phyloP scores from a whole-genome alignment of 1,284 basidiomycete genomes.

The Chiua sp. region DNA sequence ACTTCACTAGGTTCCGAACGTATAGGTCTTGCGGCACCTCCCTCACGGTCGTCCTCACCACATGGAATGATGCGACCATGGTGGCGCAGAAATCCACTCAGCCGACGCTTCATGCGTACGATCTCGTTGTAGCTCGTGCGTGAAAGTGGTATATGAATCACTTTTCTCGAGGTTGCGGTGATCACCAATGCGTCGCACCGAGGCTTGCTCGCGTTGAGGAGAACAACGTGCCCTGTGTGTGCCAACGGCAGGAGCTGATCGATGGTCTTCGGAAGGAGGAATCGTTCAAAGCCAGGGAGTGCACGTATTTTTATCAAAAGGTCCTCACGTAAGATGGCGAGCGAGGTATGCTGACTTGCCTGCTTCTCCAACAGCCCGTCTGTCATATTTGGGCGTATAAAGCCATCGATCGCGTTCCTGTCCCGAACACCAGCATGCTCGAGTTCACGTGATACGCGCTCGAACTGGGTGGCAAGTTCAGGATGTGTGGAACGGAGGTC shows the following conservation, averaged over 20 bases:
- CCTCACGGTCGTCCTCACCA: background rate
- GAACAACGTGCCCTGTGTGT: background rate
- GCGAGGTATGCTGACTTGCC: background rate
- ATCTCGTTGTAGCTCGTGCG: background rate
- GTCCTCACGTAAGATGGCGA: background rate
- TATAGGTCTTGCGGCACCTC: background rate
- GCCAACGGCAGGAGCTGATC: background rate
- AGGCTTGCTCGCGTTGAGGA: conserved; percentile 9
- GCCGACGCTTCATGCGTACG: background rate
- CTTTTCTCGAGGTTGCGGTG: background rate
- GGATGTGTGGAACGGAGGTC: background rate
- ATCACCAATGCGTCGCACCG: conserved; percentile 13
- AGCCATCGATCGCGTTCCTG: background rate
- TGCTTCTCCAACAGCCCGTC: background rate
- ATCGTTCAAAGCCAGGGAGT: conserved; percentile 5
- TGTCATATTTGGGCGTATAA: background rate
- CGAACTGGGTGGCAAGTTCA: background rate
- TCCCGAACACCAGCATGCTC: background rate
- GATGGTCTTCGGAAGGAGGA: conserved; percentile 13
- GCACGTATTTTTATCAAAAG: conserved; percentile 4
- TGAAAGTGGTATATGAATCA: conserved; percentile 5
- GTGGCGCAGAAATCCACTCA: background rate
- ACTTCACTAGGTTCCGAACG: background rate
- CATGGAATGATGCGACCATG: background rate
- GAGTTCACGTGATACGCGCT: background rate